Percentiles rank a stretch among this genome's conserved stretches.
These are phyloP conservation scores for Ogataea degrootiae DNA, from an alignment of 805 yeast genomes.

Conservation along the genomic window DNA sequence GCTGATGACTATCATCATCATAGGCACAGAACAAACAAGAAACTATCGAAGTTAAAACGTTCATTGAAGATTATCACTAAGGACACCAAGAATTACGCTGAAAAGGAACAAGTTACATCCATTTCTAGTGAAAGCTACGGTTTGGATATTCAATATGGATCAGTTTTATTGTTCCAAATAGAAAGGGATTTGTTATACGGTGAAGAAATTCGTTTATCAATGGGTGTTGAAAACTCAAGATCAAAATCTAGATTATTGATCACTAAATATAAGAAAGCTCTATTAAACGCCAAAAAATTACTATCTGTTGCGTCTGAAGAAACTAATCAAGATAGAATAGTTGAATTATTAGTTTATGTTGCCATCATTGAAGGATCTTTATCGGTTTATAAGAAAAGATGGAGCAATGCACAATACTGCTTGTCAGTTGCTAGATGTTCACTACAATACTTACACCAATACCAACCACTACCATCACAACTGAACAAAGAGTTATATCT, in stretches of 20 bases:
- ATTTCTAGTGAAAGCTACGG: conserved; percentile 47
- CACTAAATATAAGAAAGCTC: conserved; percentile 66
- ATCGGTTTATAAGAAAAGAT: conserved; percentile 48
- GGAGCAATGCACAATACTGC: conserved; percentile 47
- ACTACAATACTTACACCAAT: conserved; percentile 46
- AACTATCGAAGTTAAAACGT: conserved; percentile 60
- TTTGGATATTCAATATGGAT: conserved; percentile 48
- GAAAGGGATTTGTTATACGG: conserved; percentile 77
- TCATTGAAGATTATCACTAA: conserved; percentile 56
- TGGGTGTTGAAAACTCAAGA: conserved; percentile 48
- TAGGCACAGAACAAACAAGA: conserved; percentile 56
- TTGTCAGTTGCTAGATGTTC: conserved; percentile 60
- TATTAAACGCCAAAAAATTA: conserved; percentile 39
- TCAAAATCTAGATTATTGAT: conserved; percentile 47
- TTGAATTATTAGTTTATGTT: conserved; percentile 35
- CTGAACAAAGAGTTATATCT: conserved; percentile 37
- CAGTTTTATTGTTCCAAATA: conserved; percentile 56
- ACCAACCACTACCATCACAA: conserved; percentile 18
- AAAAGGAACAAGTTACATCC: conserved; percentile 42
- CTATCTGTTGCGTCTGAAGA: conserved; percentile 38
- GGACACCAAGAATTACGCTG: conserved; percentile 59
- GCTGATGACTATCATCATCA: conserved; percentile 67
- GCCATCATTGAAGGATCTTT: conserved; percentile 34
- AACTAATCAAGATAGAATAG: conserved; percentile 24
- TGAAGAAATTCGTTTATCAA: conserved; percentile 51